A percentile compares a stretch with the other conserved stretches of the same genome.
phyloP scores from a whole-genome alignment of 1,139 yeast species.

The Geotrichum phurueaensis region DNA sequence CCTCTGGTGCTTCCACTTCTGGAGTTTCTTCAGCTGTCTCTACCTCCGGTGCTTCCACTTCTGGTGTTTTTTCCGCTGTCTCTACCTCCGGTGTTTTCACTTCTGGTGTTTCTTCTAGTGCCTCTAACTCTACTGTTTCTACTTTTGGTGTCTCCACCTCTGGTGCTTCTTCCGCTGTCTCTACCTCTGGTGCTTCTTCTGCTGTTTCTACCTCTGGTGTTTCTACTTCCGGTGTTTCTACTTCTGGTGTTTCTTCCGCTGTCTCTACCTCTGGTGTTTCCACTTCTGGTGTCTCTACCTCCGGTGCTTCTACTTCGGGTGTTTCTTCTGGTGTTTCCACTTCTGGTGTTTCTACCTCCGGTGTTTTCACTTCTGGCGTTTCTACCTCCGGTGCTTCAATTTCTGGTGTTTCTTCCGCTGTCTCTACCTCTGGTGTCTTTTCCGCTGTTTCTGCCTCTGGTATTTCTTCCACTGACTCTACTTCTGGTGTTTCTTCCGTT shows the following conservation, averaged over 20 bases:
- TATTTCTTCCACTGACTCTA: background rate
- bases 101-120: background rate
- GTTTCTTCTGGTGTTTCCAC: background rate
- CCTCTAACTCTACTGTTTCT: background rate
- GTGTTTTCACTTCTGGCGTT: background rate
- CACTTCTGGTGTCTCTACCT: background rate
- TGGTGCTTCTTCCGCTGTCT: background rate
- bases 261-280: background rate
- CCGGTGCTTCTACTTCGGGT: background rate
- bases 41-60: too few species aligned
- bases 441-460: background rate
- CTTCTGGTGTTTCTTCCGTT: background rate
- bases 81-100: background rate
- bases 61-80: too few species aligned
- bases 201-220: background rate
- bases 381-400: background rate
- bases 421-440: background rate
- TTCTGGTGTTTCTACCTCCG: background rate
- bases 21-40: too few species aligned
- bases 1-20: too few species aligned
- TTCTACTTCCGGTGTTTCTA: background rate
- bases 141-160: background rate
- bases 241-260: background rate
- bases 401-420: background rate
- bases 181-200: background rate